Conservation (phyloP, 1,284 basidiomycete genomes). For the Boletus albobrunnescens region DNA sequence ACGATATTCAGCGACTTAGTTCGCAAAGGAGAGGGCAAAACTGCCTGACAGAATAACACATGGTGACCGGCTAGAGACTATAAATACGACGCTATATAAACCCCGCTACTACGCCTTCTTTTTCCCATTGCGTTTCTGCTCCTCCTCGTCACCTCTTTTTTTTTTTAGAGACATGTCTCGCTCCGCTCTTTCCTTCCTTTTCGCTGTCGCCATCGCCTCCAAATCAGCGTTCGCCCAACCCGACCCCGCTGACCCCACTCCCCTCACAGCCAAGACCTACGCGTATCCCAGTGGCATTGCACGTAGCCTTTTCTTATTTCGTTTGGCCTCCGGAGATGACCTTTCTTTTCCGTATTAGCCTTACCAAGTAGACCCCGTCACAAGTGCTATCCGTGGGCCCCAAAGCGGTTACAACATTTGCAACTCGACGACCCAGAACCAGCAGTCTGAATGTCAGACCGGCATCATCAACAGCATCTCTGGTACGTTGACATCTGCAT, state of each 20-base stretch:
- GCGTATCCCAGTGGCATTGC: slow-evolving; percentile 48
- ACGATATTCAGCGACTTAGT: no score
- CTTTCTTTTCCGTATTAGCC: slow-evolving; percentile 19
- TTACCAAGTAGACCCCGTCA: slow-evolving; percentile 43
- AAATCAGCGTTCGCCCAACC: slow-evolving; percentile 35
- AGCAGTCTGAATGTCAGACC: slow-evolving; percentile 44
- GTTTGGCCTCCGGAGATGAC: not conserved
- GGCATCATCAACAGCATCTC: slow-evolving; percentile 32
- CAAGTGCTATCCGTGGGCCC: slow-evolving; percentile 40
- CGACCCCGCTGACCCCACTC: slow-evolving; percentile 38
- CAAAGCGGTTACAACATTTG: slow-evolving; percentile 44
- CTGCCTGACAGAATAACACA: no score
- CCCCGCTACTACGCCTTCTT: not conserved
- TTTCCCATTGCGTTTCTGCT: not conserved
- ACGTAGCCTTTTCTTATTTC: slow-evolving; percentile 18
- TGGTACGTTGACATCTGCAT: slow-evolving; percentile 16
- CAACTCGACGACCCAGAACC: slow-evolving; percentile 46
- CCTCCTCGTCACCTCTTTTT: not conserved
- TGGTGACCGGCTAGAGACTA: not conserved
- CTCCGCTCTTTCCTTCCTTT: slow-evolving; percentile 41
- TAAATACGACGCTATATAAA: slow-evolving; percentile 14
- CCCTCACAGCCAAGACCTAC: slow-evolving; percentile 51
- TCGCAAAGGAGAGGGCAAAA: no score
- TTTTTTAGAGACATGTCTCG: slow-evolving; percentile 41
- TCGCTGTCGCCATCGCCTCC: slow-evolving; percentile 35